Conservation (phyloP, 2,329 filamentous ascomycete genomes). For the Aphanocladium album region DNA sequence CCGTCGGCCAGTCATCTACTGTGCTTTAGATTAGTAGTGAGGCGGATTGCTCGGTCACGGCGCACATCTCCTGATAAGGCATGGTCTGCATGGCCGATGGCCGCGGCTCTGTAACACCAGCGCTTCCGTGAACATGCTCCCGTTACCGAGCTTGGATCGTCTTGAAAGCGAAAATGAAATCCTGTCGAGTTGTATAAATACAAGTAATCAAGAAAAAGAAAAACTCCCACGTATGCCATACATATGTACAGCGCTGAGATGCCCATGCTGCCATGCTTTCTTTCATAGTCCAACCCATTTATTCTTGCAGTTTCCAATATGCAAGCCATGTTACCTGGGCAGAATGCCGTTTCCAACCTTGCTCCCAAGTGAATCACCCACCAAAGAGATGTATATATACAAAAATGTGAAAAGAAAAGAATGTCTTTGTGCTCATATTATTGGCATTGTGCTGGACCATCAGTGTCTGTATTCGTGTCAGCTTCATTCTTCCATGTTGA, state of each 20-base stretch:
- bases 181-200: background rate
- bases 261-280: background rate
- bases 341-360: background rate
- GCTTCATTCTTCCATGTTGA: background rate
- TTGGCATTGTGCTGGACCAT: slow-evolving; percentile 11
- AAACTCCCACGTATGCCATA: slow-evolving; percentile 4
- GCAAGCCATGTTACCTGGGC: no score
- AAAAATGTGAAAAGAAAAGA: background rate
- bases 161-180: no score
- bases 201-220: background rate
- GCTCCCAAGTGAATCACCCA: background rate
- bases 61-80: no score
- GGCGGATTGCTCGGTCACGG: no score
- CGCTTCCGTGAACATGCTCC: no score
- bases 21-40: no score
- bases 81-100: no score
- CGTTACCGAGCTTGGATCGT: no score
- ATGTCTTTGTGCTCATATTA: background rate
- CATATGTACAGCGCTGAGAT: background rate
- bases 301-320: no score
- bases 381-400: background rate
- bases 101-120: no score
- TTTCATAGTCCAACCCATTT: no score
- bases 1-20: no score
- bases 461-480: slow-evolving; percentile 13